Evolutionary conservation across 352 stramenopile species (phyloP).

Genomic region (Globisporangium splendens): DNA sequence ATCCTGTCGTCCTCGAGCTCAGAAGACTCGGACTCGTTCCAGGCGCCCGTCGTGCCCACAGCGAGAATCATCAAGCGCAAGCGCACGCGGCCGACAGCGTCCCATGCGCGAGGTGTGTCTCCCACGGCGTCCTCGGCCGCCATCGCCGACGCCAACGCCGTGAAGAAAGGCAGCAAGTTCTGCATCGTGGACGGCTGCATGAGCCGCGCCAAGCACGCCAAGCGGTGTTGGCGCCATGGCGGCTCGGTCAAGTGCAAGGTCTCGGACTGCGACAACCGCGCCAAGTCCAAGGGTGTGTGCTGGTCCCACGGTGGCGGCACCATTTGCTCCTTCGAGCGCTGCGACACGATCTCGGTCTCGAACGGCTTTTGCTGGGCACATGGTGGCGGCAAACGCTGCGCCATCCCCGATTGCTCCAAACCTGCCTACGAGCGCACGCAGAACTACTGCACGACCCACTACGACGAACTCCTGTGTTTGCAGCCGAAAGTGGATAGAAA

Average conservation of each 20-base stretch:
- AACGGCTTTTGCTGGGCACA: constrained; percentile 51
- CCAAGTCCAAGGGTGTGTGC: constrained; percentile 49
- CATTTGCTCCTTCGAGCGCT: constrained; percentile 31
- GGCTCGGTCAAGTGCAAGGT: constrained; percentile 53
- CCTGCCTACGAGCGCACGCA: constrained; percentile 48
- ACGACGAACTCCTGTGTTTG: constrained; percentile 18
- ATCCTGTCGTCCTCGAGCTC: constrained; percentile 7
- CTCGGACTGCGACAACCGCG: constrained; percentile 36
- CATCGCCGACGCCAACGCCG: background rate
- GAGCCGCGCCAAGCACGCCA: no score
- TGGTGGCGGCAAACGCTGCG: constrained; percentile 18
- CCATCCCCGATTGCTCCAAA: constrained; percentile 15
- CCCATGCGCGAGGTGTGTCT: background rate
- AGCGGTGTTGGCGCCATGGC: constrained; percentile 47
- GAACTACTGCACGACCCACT: constrained; percentile 45
- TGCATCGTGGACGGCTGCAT: constrained; percentile 50
- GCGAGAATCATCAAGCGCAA: constrained; percentile 8
- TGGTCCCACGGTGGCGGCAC: constrained; percentile 55
- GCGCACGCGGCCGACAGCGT: background rate
- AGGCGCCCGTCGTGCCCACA: constrained; percentile 2
- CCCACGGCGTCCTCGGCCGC: background rate
- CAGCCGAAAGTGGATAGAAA: no score
- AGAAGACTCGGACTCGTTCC: constrained; percentile 5
- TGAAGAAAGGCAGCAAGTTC: constrained; percentile 49
- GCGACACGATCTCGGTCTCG: constrained; percentile 42